These are phyloP conservation scores for Saraca asoca DNA, from an alignment of 331 rosid species.

Conservation along the genomic window DNA sequence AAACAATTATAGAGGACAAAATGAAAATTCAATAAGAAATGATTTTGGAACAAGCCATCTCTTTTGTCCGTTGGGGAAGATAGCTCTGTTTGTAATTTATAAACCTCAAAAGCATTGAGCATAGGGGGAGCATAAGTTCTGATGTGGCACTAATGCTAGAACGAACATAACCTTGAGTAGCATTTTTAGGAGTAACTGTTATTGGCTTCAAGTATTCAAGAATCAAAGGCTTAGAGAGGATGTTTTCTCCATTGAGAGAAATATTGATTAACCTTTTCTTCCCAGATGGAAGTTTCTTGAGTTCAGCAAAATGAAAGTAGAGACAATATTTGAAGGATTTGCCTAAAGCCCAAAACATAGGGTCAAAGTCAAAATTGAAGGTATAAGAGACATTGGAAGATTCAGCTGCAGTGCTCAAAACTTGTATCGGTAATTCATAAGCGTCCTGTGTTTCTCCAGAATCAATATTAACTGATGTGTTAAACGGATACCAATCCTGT, in stretches of 20 bases:
- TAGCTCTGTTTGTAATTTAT: not conserved
- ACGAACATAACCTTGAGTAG: not conserved
- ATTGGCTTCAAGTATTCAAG: conserved; percentile 12
- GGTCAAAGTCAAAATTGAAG: conserved; percentile 10
- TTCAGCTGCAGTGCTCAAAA: not conserved
- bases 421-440: not conserved
- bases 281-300: not conserved
- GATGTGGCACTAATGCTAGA: not conserved
- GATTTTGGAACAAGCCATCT: not conserved
- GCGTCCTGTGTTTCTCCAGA: not conserved
- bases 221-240: not conserved
- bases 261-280: not conserved
- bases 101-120: conserved; percentile 41
- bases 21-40: too few species aligned
- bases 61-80: not conserved
- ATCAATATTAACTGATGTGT: not conserved
- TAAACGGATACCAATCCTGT: not conserved
- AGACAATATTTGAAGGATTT: too few species aligned
- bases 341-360: not conserved
- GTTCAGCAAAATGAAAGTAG: not conserved
- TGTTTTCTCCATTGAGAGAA: not conserved
- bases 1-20: too few species aligned
- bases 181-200: not conserved
- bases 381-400: too few species aligned
- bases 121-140: conserved; percentile 36